Evolutionary conservation across 495 filamentous ascomycete species (phyloP), one percentile per base, ranked within the genome.

Genomic region (Penicillium angulare): DNA sequence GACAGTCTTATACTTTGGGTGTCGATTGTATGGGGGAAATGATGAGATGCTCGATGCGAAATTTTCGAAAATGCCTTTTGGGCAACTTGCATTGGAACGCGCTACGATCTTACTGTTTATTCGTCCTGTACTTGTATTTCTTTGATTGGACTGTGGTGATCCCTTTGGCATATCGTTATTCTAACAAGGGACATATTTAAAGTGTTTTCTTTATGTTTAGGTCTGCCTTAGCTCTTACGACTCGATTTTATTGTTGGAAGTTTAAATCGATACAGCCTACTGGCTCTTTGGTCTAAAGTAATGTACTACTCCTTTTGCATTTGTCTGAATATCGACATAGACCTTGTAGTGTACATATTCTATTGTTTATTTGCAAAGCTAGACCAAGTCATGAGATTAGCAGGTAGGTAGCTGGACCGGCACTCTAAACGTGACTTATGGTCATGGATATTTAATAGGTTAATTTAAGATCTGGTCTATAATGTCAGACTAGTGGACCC

Each of bases 71-170:
- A 50, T 32, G 35, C 41, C 50, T 35, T 53, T 31, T 34, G 50
- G 48, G 43, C 50, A 29, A 53, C 27, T 35, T 51, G 55, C 55
- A 59, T 56, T 61, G 57, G 58, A 56, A 66, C 53, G 63, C 49
- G 63, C 51, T 44, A 66, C 46, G 63, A 64, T 35, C 39, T 50
- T 50, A 36, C 42, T 59, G 50, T 12, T 51, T 52, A 43, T 42
- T 29, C 43, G 21, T 43, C 27, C 46, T 65, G 62, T 65, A 65
- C 49, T 63, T 57, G 56, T 65, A 65, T 55, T 50, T 49, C 55
- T 62, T 41, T 22, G 15, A 38, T 51, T 23, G 40, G n/a, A n/a
- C 33, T 50, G 41, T 39, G 43, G 32, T 33, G 26, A 32, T 17
- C 48, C 53, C 17, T 43, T 46, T 22, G 39, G 43, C 45, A 54